Conservation (phyloP, 768 basidiomycete genomes). For the Leccinum pellstonianum region DNA sequence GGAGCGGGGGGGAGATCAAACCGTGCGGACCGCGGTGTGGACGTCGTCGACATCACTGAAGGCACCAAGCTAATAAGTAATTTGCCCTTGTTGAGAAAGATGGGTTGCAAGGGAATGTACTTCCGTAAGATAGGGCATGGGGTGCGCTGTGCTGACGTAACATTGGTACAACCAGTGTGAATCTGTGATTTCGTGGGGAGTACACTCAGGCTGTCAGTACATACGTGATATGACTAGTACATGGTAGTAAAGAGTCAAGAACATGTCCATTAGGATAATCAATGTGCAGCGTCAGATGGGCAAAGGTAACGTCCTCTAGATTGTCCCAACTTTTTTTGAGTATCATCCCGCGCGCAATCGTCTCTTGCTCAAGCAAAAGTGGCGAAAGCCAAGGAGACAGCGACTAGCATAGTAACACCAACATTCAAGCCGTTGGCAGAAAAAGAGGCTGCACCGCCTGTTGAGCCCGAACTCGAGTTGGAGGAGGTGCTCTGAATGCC, state of each 20-base stretch:
- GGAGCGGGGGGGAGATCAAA: constrained; percentile 41
- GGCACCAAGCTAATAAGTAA: not conserved
- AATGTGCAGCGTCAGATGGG: not conserved
- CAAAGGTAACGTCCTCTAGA: not conserved
- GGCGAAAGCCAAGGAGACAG: constrained; percentile 36
- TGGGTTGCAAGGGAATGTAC: not conserved
- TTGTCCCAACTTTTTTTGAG: not conserved
- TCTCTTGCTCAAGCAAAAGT: constrained; percentile 31
- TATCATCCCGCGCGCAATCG: too few relatives aligned
- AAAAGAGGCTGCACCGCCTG: constrained; percentile 22
- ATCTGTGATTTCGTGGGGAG: not conserved
- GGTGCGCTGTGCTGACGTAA: constrained; percentile 24
- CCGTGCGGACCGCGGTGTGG: constrained; percentile 30
- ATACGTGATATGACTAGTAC: not conserved
- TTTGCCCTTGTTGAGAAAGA: not conserved
- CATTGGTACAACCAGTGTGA: too few relatives aligned
- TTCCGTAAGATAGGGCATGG: not conserved
- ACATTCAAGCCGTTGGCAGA: constrained; percentile 21
- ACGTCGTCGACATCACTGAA: constrained; percentile 28
- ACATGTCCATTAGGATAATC: constrained; percentile 5
- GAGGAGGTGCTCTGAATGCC: constrained; percentile 23
- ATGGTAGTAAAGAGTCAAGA: not conserved
- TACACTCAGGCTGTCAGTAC: not conserved
- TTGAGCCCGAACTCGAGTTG: constrained; percentile 22
- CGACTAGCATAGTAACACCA: constrained; percentile 31